A percentile compares a stretch with the other conserved stretches of the same genome.
These are phyloP conservation scores for Thermothelomyces thermophilus DNA, from an alignment of 2,329 filamentous ascomycete genomes.

Conservation along the genomic window DNA sequence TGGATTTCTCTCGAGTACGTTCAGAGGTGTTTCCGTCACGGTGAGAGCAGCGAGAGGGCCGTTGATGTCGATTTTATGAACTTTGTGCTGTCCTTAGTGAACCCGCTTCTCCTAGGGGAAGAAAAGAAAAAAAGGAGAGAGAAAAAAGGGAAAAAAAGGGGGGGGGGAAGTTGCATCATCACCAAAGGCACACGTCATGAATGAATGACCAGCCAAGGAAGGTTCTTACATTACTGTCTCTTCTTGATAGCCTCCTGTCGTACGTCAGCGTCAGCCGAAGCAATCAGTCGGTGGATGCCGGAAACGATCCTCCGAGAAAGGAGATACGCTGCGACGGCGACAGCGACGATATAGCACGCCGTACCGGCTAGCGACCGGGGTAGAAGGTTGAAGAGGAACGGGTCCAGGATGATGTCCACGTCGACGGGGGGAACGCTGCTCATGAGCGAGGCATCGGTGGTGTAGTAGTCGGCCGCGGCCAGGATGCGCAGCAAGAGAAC, in stretches of 20 bases:
- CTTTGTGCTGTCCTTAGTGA: too few relatives aligned
- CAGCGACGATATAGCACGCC: slow-evolving; percentile 56
- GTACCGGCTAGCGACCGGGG: slow-evolving; percentile 72
- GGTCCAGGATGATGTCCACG: slow-evolving; percentile 80
- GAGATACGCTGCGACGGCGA: slow-evolving; percentile 47
- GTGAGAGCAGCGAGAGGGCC: too few relatives aligned
- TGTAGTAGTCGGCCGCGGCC: slow-evolving; percentile 80
- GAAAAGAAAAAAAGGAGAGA: too few relatives aligned
- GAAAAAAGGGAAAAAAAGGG: too few relatives aligned
- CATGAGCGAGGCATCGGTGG: slow-evolving; percentile 70
- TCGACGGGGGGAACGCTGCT: slow-evolving; percentile 62
- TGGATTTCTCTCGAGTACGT: too few relatives aligned
- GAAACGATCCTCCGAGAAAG: slow-evolving; percentile 35
- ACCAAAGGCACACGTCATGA: too few relatives aligned
- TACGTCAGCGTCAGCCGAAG: background rate
- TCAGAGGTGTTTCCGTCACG: too few relatives aligned
- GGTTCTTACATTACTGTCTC: slow-evolving; percentile 6
- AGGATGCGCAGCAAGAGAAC: slow-evolving; percentile 66
- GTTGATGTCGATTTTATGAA: too few relatives aligned
- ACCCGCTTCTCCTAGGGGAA: too few relatives aligned
- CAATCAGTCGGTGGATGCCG: slow-evolving; percentile 12
- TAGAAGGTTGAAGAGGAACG: slow-evolving; percentile 71
- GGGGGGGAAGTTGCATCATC: too few relatives aligned
- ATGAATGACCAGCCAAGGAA: background rate
- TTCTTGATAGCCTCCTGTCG: slow-evolving; percentile 14